A percentile compares a stretch with the other conserved stretches of the same genome.
Conservation (phyloP, 2,329 filamentous ascomycete species). For the Anisogramma anomala region DNA sequence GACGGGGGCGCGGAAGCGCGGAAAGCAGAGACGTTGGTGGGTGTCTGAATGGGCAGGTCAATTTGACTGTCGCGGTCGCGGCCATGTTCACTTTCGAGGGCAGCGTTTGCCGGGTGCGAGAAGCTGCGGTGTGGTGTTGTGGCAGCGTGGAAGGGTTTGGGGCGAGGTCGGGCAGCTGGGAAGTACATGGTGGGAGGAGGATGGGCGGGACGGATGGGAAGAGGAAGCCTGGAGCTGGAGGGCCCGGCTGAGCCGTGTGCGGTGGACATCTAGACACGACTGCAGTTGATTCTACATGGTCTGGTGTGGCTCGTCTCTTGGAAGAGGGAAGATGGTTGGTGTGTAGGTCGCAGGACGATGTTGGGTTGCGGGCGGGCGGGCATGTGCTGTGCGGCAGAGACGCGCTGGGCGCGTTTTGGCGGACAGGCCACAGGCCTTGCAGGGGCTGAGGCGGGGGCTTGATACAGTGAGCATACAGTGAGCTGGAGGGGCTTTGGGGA, state of each 20-base stretch:
- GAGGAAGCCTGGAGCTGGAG: conserved; percentile 9
- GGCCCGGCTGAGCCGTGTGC: conserved; percentile 9
- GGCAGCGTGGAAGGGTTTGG: conserved; percentile 1
- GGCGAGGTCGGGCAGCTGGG: conserved; percentile 1
- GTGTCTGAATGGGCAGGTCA: not conserved
- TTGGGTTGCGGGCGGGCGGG: no score
- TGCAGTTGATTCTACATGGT: no score
- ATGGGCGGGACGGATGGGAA: conserved; percentile 9
- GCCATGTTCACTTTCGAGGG: not conserved
- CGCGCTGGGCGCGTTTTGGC: conserved; percentile 10
- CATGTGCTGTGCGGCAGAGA: no score
- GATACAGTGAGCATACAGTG: no score
- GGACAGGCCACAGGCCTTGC: no score
- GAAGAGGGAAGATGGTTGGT: no score
- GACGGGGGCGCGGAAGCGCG: conserved; percentile 25
- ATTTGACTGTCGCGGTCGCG: not conserved
- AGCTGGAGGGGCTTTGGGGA: no score
- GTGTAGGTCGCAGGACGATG: no score
- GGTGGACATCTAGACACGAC: conserved; percentile 8
- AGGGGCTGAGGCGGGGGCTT: no score
- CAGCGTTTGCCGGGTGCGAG: conserved; percentile 9
- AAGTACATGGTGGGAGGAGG: conserved; percentile 7
- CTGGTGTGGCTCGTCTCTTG: no score
- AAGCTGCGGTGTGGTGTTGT: conserved; percentile 11
- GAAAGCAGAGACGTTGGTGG: not conserved